Evolutionary conservation across 495 filamentous ascomycete species (phyloP), one percentile per base, ranked within the genome.

Genomic region (Immersiella caudata): DNA sequence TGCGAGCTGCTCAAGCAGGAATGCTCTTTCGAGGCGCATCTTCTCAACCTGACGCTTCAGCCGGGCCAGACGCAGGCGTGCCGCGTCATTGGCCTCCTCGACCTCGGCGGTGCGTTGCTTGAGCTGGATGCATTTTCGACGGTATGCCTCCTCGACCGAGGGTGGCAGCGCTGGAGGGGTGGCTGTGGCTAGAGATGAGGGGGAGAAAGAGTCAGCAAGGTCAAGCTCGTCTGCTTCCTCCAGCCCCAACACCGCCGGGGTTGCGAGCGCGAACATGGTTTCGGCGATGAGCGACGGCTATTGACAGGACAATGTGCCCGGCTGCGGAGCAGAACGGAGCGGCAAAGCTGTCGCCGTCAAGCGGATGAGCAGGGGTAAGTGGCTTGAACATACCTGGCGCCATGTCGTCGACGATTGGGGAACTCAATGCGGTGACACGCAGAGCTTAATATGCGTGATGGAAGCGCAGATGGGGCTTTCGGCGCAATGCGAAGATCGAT

Each of bases 101-200:
- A 98, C 90, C 74, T 98, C 94, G 66, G 84, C 88, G 62, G 97
- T 90, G 50, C 96, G 92, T 70, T 90, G 89, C 79, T 95, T 96
- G 21, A 99, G 87, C 69, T 95, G 90, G 80, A 97, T 93, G 78
- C 96, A 98, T 87, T 99, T 99, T 72, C 90, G 87, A 71, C 94
- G 93, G 80, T 99, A 99, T 63, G 94, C 93, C 73, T 92, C 89
- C 79, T 99, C 96, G 54, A 98, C 93, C 29, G 94, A 96, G 21
- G 95, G 94, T 16, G 95, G 93, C n/a, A 94, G 86, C 40, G 88
- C 78, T 1, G 89, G 87, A 25, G 88, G 85, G 51, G 81, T 74
- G 21, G 77, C 66, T 56, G 82, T 76, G 64, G 83, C 85, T 79
- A 76, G 9, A 35, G 24, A 51, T 3, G 26, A 11, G 49, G 11